Conservation (phyloP, 2,329 filamentous ascomycete species). For the Calonectria leucothoes region DNA sequence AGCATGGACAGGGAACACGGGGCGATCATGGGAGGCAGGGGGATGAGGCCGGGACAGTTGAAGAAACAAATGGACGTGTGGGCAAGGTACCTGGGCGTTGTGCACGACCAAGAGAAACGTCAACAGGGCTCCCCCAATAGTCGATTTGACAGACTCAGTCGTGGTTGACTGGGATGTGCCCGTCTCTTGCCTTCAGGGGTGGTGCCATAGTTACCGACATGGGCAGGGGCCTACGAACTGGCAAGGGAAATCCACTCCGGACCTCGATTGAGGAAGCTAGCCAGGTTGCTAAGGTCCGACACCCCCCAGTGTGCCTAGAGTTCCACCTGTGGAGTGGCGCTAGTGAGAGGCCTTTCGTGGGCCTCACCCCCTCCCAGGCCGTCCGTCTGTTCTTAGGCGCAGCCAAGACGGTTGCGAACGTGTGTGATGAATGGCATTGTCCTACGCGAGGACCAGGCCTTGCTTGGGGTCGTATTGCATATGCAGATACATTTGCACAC, state of each 20-base stretch:
- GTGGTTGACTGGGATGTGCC: slow-evolving; percentile 39
- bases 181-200: slow-evolving; percentile 37
- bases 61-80: slow-evolving; percentile 42
- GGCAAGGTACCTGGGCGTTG: slow-evolving; percentile 36
- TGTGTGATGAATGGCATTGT: slow-evolving; percentile 41
- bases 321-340: slow-evolving; percentile 28
- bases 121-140: slow-evolving; percentile 34
- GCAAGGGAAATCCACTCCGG: slow-evolving; percentile 37
- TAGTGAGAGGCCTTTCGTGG: slow-evolving; percentile 24
- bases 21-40: slow-evolving; percentile 44
- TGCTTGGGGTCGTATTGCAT: slow-evolving; percentile 42
- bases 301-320: slow-evolving; percentile 34
- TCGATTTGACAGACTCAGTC: slow-evolving; percentile 40
- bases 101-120: slow-evolving; percentile 43
- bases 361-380: slow-evolving; percentile 24
- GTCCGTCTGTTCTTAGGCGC: slow-evolving; percentile 24
- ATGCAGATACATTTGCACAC: slow-evolving; percentile 38
- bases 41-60: slow-evolving; percentile 36
- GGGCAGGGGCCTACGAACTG: slow-evolving; percentile 41
- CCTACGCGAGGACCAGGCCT: slow-evolving; percentile 39
- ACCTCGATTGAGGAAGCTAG: slow-evolving; percentile 42
- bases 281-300: slow-evolving; percentile 24
- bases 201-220: slow-evolving; percentile 31
- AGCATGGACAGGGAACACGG: slow-evolving; percentile 44
- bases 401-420: slow-evolving; percentile 41